phyloP scores from a whole-genome alignment of 2,329 filamentous ascomycete species.

The Metarhizium sp. region DNA sequence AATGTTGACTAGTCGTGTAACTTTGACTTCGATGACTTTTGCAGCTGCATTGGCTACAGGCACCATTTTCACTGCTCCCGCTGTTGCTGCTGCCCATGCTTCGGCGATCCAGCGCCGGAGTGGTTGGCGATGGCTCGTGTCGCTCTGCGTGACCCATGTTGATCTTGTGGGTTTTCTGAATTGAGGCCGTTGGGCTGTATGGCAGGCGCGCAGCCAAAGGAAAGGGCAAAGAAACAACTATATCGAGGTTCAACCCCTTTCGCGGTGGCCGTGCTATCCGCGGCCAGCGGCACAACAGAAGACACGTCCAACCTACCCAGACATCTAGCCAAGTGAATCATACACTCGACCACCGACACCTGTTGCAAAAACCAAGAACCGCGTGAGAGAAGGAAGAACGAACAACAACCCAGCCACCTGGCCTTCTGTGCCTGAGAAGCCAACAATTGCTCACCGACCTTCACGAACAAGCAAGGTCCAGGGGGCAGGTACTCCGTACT shows the following conservation, averaged over 20 bases:
- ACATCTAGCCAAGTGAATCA: conserved; percentile 3
- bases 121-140: conserved; percentile 1
- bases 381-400: not conserved
- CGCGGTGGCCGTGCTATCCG: not conserved
- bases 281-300: conserved; percentile 1
- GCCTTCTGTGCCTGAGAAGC: not conserved
- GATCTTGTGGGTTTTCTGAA: too few species aligned
- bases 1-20: not conserved
- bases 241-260: not conserved
- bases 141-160: conserved; percentile 5
- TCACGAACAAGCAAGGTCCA: not conserved
- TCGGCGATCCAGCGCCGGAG: conserved; percentile 9
- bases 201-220: not conserved
- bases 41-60: conserved; percentile 10
- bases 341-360: not conserved
- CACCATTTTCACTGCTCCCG: conserved; percentile 7
- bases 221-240: not conserved
- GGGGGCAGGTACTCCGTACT: not conserved
- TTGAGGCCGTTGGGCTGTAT: not conserved
- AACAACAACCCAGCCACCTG: conserved; percentile 3
- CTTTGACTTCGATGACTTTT: conserved; percentile 3
- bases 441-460: conserved; percentile 5
- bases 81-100: conserved; percentile 6
- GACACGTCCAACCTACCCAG: not conserved
- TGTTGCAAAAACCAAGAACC: not conserved